A percentile compares a stretch with the other conserved stretches of the same genome.
phyloP scores from a whole-genome alignment of 768 basidiomycete species.

The Pleurotus sapidus region DNA sequence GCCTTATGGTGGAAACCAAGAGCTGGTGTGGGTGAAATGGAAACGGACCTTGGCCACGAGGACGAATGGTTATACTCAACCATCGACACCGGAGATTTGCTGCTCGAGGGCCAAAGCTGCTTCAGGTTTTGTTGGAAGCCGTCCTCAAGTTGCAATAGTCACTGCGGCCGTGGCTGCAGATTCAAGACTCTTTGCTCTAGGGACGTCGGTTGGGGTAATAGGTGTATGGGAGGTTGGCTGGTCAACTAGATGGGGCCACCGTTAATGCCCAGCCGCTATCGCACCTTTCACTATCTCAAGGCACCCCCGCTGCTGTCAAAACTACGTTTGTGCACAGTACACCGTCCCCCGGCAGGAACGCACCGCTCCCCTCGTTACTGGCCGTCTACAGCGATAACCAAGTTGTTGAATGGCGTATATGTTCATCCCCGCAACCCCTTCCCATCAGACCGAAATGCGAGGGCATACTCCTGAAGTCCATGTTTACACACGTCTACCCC shows the following conservation, averaged over 20 bases:
- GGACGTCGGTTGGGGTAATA: conserved; percentile 65
- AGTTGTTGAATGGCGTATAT: conserved; percentile 52
- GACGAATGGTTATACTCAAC: conserved; percentile 35
- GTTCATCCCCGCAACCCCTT: conserved; percentile 25
- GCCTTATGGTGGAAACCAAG: conserved; percentile 48
- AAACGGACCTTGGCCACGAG: conserved; percentile 21
- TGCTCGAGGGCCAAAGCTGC: conserved; percentile 49
- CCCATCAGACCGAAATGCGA: conserved; percentile 31
- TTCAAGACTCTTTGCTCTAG: conserved; percentile 67
- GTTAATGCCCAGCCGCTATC: not conserved
- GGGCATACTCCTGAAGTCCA: conserved; percentile 42
- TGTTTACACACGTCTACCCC: conserved; percentile 44
- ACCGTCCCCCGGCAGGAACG: not conserved
- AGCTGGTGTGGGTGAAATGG: not conserved
- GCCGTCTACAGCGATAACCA: conserved; percentile 59
- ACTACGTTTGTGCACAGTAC: conserved; percentile 22
- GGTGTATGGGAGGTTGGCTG: conserved; percentile 55
- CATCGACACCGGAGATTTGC: conserved; percentile 50
- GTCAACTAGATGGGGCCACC: not conserved
- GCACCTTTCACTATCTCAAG: conserved; percentile 12
- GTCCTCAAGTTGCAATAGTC: conserved; percentile 46
- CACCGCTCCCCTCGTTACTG: conserved; percentile 30
- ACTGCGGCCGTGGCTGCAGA: conserved; percentile 59
- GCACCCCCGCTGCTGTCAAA: conserved; percentile 24
- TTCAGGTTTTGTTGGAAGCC: conserved; percentile 25